phyloP scores from a whole-genome alignment of 495 filamentous ascomycete species.

The Chaetomium cochliodes region DNA sequence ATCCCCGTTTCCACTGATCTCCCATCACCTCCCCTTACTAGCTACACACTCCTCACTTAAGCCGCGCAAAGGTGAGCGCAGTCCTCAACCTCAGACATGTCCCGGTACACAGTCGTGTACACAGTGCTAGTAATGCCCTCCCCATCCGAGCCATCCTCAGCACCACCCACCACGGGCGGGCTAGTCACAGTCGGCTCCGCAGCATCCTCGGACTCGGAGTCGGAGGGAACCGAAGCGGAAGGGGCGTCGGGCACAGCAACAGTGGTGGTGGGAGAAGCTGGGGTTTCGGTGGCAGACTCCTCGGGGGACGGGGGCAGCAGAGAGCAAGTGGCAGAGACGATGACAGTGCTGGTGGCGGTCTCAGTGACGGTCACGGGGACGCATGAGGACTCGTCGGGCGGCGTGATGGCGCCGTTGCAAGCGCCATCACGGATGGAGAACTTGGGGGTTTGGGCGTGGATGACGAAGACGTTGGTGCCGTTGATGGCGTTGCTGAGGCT shows the following conservation, averaged over 20 bases:
- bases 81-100: slow-evolving; percentile 28
- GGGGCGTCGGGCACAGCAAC: neutral
- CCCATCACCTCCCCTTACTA: neutral
- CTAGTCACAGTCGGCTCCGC: slow-evolving; percentile 2
- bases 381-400: slow-evolving; percentile 22
- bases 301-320: neutral
- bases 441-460: slow-evolving; percentile 47
- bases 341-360: slow-evolving; percentile 23
- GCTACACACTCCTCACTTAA: neutral
- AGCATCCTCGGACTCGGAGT: neutral
- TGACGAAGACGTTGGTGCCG: slow-evolving; percentile 51
- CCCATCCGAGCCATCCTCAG: neutral
- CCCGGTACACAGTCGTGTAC: slow-evolving; percentile 32
- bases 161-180: slow-evolving; percentile 17
- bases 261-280: too few species aligned
- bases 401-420: slow-evolving; percentile 23
- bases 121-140: slow-evolving; percentile 27
- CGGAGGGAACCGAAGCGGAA: neutral
- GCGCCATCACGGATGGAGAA: slow-evolving; percentile 38
- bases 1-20: neutral
- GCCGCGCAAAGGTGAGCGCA: neutral
- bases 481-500: slow-evolving; percentile 45
- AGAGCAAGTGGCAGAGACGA: slow-evolving; percentile 5
- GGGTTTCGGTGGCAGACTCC: neutral
- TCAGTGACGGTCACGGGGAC: slow-evolving; percentile 36